Conservation (phyloP, 805 yeast species). For the Schwanniomyces sp. region DNA sequence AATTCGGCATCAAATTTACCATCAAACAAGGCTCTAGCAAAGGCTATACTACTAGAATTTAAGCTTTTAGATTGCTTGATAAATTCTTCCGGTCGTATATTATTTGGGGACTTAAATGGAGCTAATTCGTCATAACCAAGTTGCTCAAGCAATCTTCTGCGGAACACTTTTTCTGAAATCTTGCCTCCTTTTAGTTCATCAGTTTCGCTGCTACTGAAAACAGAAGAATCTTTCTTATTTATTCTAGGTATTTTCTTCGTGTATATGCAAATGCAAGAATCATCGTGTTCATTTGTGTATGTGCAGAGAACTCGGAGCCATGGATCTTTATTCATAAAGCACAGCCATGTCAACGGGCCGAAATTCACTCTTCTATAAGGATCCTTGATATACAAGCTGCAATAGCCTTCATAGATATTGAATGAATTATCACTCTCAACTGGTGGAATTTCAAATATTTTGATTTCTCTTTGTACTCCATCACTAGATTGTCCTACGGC, state of each 20-base stretch:
- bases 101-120: slow-evolving; percentile 3
- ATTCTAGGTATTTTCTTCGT: neutral
- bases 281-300: neutral
- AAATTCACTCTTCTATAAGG: slow-evolving; percentile 34
- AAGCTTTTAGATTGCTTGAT: neutral
- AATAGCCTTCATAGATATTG: slow-evolving; percentile 37
- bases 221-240: neutral
- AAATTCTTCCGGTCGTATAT: neutral
- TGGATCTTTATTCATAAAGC: slow-evolving; percentile 45
- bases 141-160: slow-evolving; percentile 7
- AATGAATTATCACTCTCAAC: slow-evolving; percentile 24
- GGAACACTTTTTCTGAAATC: slow-evolving; percentile 6
- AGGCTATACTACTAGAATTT: slow-evolving; percentile 1
- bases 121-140: slow-evolving; percentile 11
- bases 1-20: slow-evolving; percentile 10
- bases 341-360: slow-evolving; percentile 49
- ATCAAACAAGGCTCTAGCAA: slow-evolving; percentile 6
- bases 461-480: neutral
- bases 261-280: neutral
- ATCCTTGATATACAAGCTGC: slow-evolving; percentile 40
- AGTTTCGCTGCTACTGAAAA: neutral
- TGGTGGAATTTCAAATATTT: slow-evolving; percentile 1
- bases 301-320: slow-evolving; percentile 10
- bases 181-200: slow-evolving; percentile 1
- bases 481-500: neutral